Evolutionary conservation across 1,139 yeast species (phyloP).

Genomic region (Pichia sp.): DNA sequence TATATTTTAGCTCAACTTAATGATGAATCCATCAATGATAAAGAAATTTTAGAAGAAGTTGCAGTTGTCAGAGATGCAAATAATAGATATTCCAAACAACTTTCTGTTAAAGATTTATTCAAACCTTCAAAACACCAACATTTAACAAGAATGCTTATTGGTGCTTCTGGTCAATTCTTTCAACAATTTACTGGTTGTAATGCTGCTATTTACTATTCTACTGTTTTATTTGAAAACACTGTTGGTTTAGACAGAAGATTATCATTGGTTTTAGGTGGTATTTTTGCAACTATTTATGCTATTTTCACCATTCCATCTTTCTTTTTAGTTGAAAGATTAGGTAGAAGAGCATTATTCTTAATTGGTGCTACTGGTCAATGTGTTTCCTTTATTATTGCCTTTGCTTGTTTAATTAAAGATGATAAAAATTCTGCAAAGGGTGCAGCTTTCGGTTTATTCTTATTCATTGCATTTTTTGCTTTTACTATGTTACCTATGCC

Average conservation of each 20-base stretch:
- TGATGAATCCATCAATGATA: conserved; percentile 34
- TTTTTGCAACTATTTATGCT: conserved; percentile 56
- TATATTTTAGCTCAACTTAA: conserved; percentile 39
- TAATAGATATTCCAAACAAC: conserved; percentile 30
- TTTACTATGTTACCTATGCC: conserved; percentile 36
- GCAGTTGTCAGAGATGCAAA: conserved; percentile 32
- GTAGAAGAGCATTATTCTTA: conserved; percentile 49
- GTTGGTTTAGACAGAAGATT: conserved; percentile 45
- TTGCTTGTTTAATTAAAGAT: conserved; percentile 34
- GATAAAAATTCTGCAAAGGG: conserved; percentile 34
- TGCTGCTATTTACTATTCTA: conserved; percentile 62
- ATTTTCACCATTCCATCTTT: conserved; percentile 58
- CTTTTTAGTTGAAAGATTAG: conserved; percentile 56
- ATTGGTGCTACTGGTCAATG: conserved; percentile 39
- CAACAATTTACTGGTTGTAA: conserved; percentile 50
- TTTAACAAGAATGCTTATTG: conserved; percentile 48
- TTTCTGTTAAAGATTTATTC: conserved; percentile 40
- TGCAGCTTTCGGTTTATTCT: conserved; percentile 43
- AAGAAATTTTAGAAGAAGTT: conserved; percentile 40
- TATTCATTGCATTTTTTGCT: conserved; percentile 38
- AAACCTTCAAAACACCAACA: conserved; percentile 54
- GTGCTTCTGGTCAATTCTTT: conserved; percentile 60
- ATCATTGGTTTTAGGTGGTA: conserved; percentile 57
- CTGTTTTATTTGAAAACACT: conserved; percentile 54
- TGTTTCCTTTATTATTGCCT: conserved; percentile 34